phyloP scores from a whole-genome alignment of 805 yeast species.

The Dipodascus albidus region DNA sequence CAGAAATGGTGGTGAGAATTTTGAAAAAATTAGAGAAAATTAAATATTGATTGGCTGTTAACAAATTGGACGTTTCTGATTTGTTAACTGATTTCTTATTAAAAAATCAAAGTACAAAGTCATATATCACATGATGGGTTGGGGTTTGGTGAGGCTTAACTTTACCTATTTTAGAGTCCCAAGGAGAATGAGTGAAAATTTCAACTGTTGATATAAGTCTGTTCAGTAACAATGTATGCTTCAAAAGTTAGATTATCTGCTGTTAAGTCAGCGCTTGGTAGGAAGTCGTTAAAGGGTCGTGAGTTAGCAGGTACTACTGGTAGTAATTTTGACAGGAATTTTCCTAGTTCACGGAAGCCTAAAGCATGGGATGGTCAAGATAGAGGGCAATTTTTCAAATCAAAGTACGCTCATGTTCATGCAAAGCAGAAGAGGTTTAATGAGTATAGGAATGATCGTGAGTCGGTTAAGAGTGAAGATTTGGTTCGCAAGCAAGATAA shows the following conservation, averaged over 20 bases:
- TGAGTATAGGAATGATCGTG: slow-evolving; percentile 7
- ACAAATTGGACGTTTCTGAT: slow-evolving; percentile 1
- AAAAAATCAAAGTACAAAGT: no score
- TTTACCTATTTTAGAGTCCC: neutral
- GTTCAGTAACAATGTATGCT: neutral
- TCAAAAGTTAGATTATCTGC: neutral
- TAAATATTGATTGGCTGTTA: neutral
- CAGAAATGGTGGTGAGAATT: neutral
- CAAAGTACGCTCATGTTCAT: slow-evolving; percentile 57
- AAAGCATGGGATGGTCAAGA: slow-evolving; percentile 68
- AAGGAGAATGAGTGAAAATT: neutral
- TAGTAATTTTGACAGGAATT: slow-evolving; percentile 31
- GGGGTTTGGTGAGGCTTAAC: no score
- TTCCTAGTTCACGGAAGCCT: slow-evolving; percentile 26
- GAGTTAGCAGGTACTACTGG: slow-evolving; percentile 2
- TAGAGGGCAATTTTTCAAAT: slow-evolving; percentile 50
- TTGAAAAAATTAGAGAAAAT: neutral
- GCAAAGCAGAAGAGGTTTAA: slow-evolving; percentile 32
- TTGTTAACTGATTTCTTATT: neutral
- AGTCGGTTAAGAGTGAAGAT: slow-evolving; percentile 16
- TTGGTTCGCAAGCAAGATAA: slow-evolving; percentile 9
- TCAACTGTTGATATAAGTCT: neutral
- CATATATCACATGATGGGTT: no score
- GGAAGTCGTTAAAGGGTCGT: slow-evolving; percentile 1
- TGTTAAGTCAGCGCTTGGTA: neutral